These are phyloP conservation scores for Lizonia empirigonia DNA, from an alignment of 2,329 filamentous ascomycete genomes.

Conservation along the genomic window DNA sequence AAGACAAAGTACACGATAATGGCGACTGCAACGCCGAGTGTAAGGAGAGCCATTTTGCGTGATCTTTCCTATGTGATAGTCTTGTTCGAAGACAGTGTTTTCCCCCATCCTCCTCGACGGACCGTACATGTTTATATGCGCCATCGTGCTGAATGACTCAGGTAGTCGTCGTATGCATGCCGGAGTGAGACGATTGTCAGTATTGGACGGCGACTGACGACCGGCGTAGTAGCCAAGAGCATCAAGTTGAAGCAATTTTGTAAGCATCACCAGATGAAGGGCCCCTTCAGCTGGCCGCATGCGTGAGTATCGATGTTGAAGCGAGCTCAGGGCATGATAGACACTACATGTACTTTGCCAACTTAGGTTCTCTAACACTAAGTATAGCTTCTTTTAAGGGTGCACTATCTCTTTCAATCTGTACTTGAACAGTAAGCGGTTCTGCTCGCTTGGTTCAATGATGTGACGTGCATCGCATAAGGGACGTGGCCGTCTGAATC, in stretches of 20 bases:
- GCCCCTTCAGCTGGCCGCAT: constrained; percentile 1
- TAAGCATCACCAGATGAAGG: neutral
- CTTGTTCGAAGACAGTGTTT: no score
- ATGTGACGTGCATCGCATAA: neutral
- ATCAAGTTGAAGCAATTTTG: neutral
- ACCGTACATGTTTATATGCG: constrained; percentile 2
- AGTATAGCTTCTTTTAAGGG: neutral
- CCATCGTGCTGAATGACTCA: neutral
- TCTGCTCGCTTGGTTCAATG: neutral
- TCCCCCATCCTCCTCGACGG: neutral
- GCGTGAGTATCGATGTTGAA: constrained; percentile 6
- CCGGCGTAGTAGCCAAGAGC: constrained; percentile 5
- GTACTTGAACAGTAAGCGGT: no score
- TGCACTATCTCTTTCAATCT: no score
- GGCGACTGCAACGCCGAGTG: neutral
- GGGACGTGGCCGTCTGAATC: neutral
- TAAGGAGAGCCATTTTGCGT: constrained; percentile 1
- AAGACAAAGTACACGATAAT: neutral
- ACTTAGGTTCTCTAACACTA: neutral
- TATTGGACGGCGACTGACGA: constrained; percentile 9
- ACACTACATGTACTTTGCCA: neutral
- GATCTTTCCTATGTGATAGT: neutral
- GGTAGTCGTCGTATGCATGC: neutral
- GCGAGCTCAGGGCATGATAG: constrained; percentile 3
- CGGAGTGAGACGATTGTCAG: neutral